Evolutionary conservation across 1,139 yeast genomes (phyloP), one percentile per base, ranked within the genome.

Genomic region (Debaryomyces fabryi): DNA sequence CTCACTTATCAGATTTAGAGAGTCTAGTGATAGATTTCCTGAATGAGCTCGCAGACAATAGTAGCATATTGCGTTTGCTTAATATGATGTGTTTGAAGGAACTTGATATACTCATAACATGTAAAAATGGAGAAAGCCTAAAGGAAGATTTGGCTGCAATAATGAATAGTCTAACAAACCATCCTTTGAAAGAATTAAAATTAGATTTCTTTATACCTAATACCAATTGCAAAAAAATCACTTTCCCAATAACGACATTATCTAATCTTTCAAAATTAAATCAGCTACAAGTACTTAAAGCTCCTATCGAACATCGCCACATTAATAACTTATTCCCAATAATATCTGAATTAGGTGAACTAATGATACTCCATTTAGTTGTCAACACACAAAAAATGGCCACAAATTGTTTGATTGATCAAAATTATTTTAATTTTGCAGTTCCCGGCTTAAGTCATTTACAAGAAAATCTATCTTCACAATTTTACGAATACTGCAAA

Each of bases 41-140:
- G n/a, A 64, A 65, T 46, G 58, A 58, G 27, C 55, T 60, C 4
- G 50, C 52, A 39, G 49, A 52, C 45, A 60, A 61, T 42, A 45
- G 49, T n/a, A 48, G 51, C 29, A 45, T 57, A 7, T 48, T 49
- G 13, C 42, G 43, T 6, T 55, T 62, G 41, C 32, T 61, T 8
- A 21, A 6, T 10, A 15, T 42, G 4, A 27, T 44, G 10, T 48
- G 45, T 12, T 52, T 63, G 40, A 30, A 36, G 27, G 44, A 52
- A 5, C 49, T 64, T 8, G 55, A 55, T 20, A 38, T 58, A 7
- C 38, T 48, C 21, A 42, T 65, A 16, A 55, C 51, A 16, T 44
- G 62, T 13, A 55, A 59, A 42, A 44, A 56, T 24, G 46, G 53
- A 21, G 59, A 55, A 27, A 51, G 53, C 24, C 44, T 63, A 9